phyloP scores from a whole-genome alignment of 1,139 yeast genomes.

The Sugiyamaella paludigena region DNA sequence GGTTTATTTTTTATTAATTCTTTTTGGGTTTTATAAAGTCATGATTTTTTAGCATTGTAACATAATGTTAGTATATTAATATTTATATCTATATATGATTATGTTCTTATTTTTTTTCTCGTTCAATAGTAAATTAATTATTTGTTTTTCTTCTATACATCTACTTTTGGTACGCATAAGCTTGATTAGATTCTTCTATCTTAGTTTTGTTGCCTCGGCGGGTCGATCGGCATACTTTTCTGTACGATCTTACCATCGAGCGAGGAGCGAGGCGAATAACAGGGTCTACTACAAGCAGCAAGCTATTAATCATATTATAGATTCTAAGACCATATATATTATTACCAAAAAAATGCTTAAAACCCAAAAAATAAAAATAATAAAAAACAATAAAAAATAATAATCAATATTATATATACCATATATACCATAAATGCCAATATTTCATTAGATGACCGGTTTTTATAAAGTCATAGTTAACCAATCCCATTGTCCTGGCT shows the following conservation, averaged over 20 bases:
- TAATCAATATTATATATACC: neutral
- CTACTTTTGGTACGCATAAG: too few species aligned
- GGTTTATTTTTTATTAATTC: neutral
- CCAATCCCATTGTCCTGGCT: conserved; percentile 38
- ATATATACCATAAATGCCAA: too few species aligned
- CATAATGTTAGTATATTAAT: neutral
- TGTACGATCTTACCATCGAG: too few species aligned
- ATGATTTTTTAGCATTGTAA: neutral
- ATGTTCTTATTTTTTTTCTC: neutral
- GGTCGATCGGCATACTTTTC: too few species aligned
- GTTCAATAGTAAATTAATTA: neutral
- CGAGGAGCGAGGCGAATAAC: conserved; percentile 4
- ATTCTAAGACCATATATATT: too few species aligned
- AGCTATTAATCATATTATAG: too few species aligned
- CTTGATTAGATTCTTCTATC: too few species aligned
- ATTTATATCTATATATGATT: neutral
- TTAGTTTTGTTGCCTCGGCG: too few species aligned
- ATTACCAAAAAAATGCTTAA: neutral
- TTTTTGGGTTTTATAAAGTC: neutral
- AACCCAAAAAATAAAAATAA: neutral
- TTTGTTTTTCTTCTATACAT: neutral
- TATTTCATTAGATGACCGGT: too few species aligned
- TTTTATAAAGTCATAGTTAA: conserved; percentile 35
- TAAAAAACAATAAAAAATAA: neutral
- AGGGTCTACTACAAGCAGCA: too few species aligned